A percentile compares a stretch with the other conserved stretches of the same genome.
Conservation (phyloP, 495 filamentous ascomycete genomes). For the Pyrenula massariospora region DNA sequence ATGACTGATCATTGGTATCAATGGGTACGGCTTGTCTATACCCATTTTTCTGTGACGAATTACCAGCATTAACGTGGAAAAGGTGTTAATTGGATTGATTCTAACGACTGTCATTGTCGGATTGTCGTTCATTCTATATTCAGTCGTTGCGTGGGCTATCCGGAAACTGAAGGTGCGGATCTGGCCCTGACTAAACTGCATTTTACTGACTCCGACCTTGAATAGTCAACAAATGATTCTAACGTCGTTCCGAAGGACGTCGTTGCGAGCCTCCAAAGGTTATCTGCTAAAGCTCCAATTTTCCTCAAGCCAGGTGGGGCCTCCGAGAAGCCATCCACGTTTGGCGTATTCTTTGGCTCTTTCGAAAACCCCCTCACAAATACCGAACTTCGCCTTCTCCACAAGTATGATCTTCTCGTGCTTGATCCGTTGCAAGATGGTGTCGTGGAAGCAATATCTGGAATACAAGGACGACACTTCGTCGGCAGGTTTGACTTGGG, state of each 20-base stretch:
- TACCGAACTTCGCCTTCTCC: slow-evolving; percentile 21
- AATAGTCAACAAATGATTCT: slow-evolving; percentile 14
- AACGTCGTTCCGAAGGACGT: slow-evolving; percentile 20
- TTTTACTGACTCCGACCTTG: background rate
- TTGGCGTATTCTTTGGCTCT: slow-evolving; percentile 36
- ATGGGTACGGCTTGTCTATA: slow-evolving; percentile 19
- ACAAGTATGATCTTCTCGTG: slow-evolving; percentile 35
- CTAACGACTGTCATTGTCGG: slow-evolving; percentile 21
- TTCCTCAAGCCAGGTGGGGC: slow-evolving; percentile 7
- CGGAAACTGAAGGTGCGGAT: slow-evolving; percentile 23
- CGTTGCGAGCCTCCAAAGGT: slow-evolving; percentile 12
- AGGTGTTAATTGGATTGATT: slow-evolving; percentile 29
- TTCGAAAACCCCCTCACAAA: slow-evolving; percentile 21
- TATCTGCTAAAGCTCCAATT: slow-evolving; percentile 15
- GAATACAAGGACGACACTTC: slow-evolving; percentile 13
- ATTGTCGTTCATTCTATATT: slow-evolving; percentile 20
- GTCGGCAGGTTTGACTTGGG: slow-evolving; percentile 32
- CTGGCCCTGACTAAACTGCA: background rate
- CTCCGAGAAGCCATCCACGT: slow-evolving; percentile 26
- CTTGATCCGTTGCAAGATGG: slow-evolving; percentile 32
- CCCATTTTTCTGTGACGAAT: slow-evolving; percentile 6
- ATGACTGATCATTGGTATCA: slow-evolving; percentile 33
- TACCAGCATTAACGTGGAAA: slow-evolving; percentile 5
- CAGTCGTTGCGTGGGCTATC: slow-evolving; percentile 7
- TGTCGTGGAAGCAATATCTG: slow-evolving; percentile 21